Evolutionary conservation across 1,284 basidiomycete genomes (phyloP).

Genomic region (Mycena sp.): DNA sequence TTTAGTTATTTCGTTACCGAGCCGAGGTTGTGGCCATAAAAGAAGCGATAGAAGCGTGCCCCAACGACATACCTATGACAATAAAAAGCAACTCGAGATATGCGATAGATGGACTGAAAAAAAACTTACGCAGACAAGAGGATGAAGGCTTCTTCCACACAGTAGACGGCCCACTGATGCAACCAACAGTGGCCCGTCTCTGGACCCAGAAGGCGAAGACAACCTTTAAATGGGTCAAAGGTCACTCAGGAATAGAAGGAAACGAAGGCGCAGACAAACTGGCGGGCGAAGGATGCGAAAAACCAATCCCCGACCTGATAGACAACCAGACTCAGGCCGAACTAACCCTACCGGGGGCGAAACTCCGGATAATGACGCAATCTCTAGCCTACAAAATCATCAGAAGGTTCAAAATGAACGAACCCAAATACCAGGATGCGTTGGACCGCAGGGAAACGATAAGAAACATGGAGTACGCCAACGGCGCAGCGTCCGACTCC

Average conservation of each 20-base stretch:
- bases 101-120: slow-evolving; percentile 21
- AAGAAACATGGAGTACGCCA: too few relatives aligned
- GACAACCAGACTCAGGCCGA: too few relatives aligned
- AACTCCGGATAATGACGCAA: background rate
- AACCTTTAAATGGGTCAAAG: slow-evolving; percentile 3
- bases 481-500: too few relatives aligned
- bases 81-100: slow-evolving; percentile 31
- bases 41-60: slow-evolving; percentile 4
- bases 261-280: too few relatives aligned
- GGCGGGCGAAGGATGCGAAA: background rate
- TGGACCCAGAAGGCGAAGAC: background rate
- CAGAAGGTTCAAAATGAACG: background rate
- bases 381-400: background rate
- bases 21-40: slow-evolving; percentile 13
- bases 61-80: background rate
- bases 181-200: background rate
- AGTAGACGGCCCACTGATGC: background rate
- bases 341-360: background rate
- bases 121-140: slow-evolving; percentile 32
- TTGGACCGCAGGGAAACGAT: background rate
- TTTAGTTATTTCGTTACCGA: too few relatives aligned
- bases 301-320: too few relatives aligned
- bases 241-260: background rate
- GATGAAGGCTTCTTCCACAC: slow-evolving; percentile 6
- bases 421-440: background rate